These are phyloP conservation scores for Knoxdaviesia capensis DNA, from an alignment of 2,329 filamentous ascomycete genomes.

Conservation along the genomic window DNA sequence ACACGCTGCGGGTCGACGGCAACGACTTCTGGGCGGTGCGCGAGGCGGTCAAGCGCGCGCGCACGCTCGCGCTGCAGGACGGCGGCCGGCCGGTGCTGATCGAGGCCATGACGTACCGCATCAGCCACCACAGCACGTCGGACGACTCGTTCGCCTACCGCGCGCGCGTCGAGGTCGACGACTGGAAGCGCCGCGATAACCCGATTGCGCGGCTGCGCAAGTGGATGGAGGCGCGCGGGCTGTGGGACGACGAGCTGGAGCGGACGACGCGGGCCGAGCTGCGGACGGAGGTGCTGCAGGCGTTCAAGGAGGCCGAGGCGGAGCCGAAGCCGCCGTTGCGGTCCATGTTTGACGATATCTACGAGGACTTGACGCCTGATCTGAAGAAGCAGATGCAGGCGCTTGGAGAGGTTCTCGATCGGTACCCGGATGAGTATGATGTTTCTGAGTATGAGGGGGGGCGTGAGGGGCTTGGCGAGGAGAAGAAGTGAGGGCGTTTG, in stretches of 20 bases:
- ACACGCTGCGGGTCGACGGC: conserved; percentile 82
- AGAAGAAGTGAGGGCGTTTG: no score
- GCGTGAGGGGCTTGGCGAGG: conserved; percentile 17
- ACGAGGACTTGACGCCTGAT: conserved; percentile 71
- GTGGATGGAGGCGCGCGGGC: conserved; percentile 65
- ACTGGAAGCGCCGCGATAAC: conserved; percentile 84
- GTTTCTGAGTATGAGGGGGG: conserved; percentile 57
- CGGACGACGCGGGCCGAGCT: conserved; percentile 45
- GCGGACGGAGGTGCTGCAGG: conserved; percentile 58
- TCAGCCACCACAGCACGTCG: conserved; percentile 89
- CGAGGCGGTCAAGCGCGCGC: conserved; percentile 58
- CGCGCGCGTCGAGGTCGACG: conserved; percentile 79
- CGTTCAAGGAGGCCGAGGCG: conserved; percentile 67
- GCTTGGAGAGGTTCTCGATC: conserved; percentile 57
- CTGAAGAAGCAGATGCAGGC: conserved; percentile 49
- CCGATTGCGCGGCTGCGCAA: conserved; percentile 71
- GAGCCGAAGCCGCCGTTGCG: conserved; percentile 58
- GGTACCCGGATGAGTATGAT: conserved; percentile 88
- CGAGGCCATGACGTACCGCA: conserved; percentile 96
- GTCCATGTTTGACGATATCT: conserved; percentile 70
- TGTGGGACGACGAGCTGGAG: conserved; percentile 77
- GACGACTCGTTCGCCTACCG: conserved; percentile 96
- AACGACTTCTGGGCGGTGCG: conserved; percentile 84
- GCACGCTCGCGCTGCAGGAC: conserved; percentile 56
- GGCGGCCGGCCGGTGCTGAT: conserved; percentile 73